Evolutionary conservation across 2,329 filamentous ascomycete genomes (phyloP), one percentile per base, ranked within the genome.

Genomic region (Fusarium humuli): DNA sequence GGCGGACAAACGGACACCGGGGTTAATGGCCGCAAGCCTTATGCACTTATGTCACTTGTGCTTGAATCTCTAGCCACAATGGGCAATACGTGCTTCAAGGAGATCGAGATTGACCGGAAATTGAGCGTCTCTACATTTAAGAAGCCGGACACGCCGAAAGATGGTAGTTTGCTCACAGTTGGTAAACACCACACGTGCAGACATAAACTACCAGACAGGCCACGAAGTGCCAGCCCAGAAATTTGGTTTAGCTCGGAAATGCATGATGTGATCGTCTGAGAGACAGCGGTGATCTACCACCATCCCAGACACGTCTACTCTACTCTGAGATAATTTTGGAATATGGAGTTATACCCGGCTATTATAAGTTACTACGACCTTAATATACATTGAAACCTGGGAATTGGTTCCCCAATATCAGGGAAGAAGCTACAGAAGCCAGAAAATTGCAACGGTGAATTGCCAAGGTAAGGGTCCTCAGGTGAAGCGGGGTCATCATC

Each of bases 351-450:
- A 69, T 65, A 65, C 29, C 68, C 45, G 40, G 41, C 48, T 57
- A 29, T 54, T 58, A 64, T 56, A 70, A 60, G 27, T 56, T 59
- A 67, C 40, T 44, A 57, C 59, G 41, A 45, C 55, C 46, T 70
- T 69, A 61, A 70, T 70, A 69, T 30, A 70, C 25, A 49, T 65
- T 25, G 20, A 64, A 68, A 68, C 53, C 53, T 41, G 58, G 67
- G 67, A 71, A 71, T 49, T 29, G 18, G 18, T 20, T 41, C 20
- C 37, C 34, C 50, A 20, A 46, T 47, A 69, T 30, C 68, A 69
- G 68, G 68, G 60, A 65, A 48, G 44, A 47, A 50, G 58, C 44
- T 41, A 57, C 44, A 55, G 54, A 64, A 68, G 46, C 56, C 46
- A 55, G 49, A 47, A 52, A 69, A 42, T 42, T 53, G 63, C 41